These are phyloP conservation scores for Begonia fuchsioides DNA, from an alignment of 306 rosid genomes.

Conservation along the genomic window DNA sequence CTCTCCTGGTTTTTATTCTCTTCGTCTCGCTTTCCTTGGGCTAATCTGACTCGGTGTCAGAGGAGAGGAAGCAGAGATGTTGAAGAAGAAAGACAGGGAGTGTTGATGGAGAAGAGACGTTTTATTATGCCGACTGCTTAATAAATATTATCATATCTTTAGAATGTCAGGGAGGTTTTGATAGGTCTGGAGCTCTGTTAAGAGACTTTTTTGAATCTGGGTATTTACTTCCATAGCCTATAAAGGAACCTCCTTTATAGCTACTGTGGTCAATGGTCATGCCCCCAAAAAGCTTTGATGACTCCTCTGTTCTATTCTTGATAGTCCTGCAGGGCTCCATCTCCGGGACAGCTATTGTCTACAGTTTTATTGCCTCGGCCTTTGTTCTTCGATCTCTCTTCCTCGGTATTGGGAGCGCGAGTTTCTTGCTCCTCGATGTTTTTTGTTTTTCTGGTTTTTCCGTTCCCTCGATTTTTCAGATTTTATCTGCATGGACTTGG, in stretches of 20 bases:
- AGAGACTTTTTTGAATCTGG: constrained; percentile 13
- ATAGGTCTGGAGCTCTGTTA: constrained; percentile 28
- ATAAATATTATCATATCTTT: constrained; percentile 22
- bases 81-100: constrained; percentile 11
- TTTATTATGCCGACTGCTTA: constrained; percentile 2
- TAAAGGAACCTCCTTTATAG: constrained; percentile 25
- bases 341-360: constrained; percentile 66
- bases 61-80: constrained; percentile 2
- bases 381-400: constrained; percentile 22
- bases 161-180: constrained; percentile 40
- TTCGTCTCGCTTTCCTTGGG: constrained; percentile 6
- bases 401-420: constrained; percentile 16
- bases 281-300: constrained; percentile 19
- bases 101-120: too few relatives aligned
- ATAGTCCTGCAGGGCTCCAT: constrained; percentile 67
- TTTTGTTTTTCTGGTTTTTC: constrained; percentile 10
- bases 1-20: not conserved
- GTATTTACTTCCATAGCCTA: constrained; percentile 40
- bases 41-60: constrained; percentile 37
- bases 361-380: constrained; percentile 27
- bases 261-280: constrained; percentile 15
- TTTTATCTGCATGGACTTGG: constrained; percentile 29
- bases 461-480: constrained; percentile 22
- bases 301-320: constrained; percentile 47
- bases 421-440: constrained; percentile 20